Evolutionary conservation across 2,329 filamentous ascomycete genomes (phyloP).

Genomic region (Aureobasidium subglaciale): DNA sequence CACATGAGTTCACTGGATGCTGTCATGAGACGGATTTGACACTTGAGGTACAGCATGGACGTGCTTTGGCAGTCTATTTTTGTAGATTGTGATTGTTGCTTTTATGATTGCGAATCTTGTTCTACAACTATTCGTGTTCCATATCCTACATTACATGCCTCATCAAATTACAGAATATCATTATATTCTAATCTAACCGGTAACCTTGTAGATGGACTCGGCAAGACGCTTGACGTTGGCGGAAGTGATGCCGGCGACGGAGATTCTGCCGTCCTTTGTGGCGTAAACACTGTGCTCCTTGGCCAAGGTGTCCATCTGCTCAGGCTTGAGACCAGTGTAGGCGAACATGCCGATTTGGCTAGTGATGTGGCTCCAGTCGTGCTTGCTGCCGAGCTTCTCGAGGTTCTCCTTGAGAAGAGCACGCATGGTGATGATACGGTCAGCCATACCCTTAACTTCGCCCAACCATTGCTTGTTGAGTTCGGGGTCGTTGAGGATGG

Average conservation of each 20-base stretch:
- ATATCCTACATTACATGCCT: conserved; percentile 15
- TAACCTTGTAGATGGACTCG: conserved; percentile 78
- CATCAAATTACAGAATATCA: not conserved
- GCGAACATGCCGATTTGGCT: conserved; percentile 99
- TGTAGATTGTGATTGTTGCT: not conserved
- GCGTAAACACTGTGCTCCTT: conserved; percentile 98
- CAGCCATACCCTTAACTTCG: conserved; percentile 98
- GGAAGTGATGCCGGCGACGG: conserved; percentile 74
- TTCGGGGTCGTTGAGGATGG: conserved; percentile 78
- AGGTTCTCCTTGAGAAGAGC: conserved; percentile 90
- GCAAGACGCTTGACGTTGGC: conserved; percentile 74
- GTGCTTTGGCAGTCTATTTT: not conserved
- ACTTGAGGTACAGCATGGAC: not conserved
- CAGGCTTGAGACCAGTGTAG: conserved; percentile 84
- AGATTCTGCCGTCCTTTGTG: conserved; percentile 85
- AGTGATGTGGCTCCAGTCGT: conserved; percentile 98
- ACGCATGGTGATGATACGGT: conserved; percentile 98
- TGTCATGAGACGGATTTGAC: not conserved
- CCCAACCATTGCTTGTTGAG: conserved; percentile 91
- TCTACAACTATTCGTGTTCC: conserved; percentile 3
- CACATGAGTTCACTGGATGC: not conserved
- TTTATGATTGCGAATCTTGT: not conserved
- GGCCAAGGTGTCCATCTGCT: conserved; percentile 85
- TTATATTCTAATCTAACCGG: conserved; percentile 43
- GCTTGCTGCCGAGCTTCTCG: conserved; percentile 88